Evolutionary conservation across 169 alveolate genomes (phyloP), one percentile per base, ranked within the genome.

Genomic region (Plasmodium reichenowi): DNA sequence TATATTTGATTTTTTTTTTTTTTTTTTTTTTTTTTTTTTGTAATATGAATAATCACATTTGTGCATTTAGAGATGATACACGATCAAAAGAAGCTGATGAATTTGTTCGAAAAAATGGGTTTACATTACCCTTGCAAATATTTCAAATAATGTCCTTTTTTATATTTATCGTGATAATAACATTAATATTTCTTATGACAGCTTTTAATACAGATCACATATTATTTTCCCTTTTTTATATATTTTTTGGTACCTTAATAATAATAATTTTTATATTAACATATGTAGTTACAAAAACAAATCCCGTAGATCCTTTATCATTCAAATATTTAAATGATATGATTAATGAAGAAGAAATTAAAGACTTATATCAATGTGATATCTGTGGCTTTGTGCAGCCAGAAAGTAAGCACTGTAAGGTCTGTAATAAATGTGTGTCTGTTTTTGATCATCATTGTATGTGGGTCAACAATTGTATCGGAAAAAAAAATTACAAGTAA

Each of bases 401-500:
- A 20, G 83, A 92, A 75, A 89, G 95, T 88, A 94, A 94, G 56
- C 98, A 97, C 75, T 97, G 98, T 88, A 94, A 94, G 45, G 96
- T 95, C 47, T 97, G 98, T 85, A 95, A 97, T 88, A 94, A 94
- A 52, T 97, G 98, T 85, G 96, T 96, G 3, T 93, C 95, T 24
- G 93, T 95, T 38, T 96, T 94, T 86, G 98, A 97, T 72, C 98
- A 97, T 72, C 98, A 97, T 89, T 97, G 98, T 74, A 93, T 96
- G 72, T 97, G 98, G 96, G 94, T 97, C 68, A 94, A 97, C 88
- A 97, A 96, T 72, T 97, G 98, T 92, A 96, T 97, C 43, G 98
- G 98, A 4, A 72, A 88, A 20, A 89, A 72, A 38, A 96, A 96
- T 85, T 96, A 96, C 86, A 71, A 62, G 72, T 88, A 68, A 70